phyloP scores from a whole-genome alignment of 768 basidiomycete species.

The Kockovaella imperatae region DNA sequence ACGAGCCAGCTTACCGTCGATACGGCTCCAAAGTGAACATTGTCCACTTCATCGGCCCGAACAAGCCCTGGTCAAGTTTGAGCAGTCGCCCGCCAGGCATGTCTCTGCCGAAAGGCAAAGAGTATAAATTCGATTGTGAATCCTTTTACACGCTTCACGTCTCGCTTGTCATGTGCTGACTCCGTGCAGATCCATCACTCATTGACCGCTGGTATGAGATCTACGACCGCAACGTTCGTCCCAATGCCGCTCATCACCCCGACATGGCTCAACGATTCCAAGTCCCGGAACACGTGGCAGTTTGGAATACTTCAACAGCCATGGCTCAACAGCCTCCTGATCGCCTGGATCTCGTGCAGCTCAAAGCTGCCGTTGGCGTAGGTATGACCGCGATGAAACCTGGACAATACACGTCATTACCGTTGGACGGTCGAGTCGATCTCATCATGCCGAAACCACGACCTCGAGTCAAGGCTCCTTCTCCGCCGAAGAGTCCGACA shows the following conservation, averaged over 20 bases:
- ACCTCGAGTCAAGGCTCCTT: conserved; percentile 12
- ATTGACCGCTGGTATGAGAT: conserved; percentile 85
- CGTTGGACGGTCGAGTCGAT: conserved; percentile 80
- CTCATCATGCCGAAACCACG: conserved; percentile 59
- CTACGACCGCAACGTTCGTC: conserved; percentile 80
- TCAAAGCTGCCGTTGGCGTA: conserved; percentile 45
- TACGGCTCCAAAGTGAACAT: conserved; percentile 48
- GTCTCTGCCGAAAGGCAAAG: conserved; percentile 19
- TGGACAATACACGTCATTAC: conserved; percentile 71
- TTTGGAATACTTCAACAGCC: conserved; percentile 57
- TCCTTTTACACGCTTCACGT: not conserved
- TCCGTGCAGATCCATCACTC: conserved; percentile 50
- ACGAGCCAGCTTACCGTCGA: conserved; percentile 92
- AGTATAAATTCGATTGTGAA: conserved; percentile 40
- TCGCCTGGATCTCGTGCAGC: conserved; percentile 57
- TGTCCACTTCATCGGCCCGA: conserved; percentile 61
- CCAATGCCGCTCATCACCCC: conserved; percentile 46
- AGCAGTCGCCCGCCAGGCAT: conserved; percentile 60
- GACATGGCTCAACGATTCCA: conserved; percentile 49
- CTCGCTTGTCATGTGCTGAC: not conserved
- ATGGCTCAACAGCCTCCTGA: conserved; percentile 35
- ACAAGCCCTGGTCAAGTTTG: conserved; percentile 87
- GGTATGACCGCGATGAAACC: conserved; percentile 55
- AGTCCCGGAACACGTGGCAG: conserved; percentile 61
- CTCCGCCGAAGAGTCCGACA: conserved; percentile 35